A percentile compares a stretch with the other conserved stretches of the same genome.
These are phyloP conservation scores for Spathaspora girioi DNA, from an alignment of 805 yeast genomes.

Conservation along the genomic window DNA sequence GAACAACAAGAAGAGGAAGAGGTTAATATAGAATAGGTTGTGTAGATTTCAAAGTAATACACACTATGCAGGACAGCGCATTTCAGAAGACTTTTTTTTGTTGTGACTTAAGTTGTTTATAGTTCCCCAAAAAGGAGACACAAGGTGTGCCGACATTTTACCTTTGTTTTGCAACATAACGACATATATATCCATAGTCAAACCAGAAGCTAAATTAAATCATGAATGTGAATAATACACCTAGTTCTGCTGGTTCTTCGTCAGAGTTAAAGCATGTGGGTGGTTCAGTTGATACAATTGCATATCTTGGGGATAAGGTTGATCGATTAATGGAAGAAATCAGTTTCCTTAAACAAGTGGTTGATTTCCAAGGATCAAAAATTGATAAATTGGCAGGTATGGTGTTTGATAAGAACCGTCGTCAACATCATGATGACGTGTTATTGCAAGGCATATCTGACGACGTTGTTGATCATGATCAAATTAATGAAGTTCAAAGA, in stretches of 20 bases:
- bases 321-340: constrained; percentile 23
- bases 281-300: constrained; percentile 1
- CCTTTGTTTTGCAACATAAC: background rate
- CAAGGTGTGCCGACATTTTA: background rate
- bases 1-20: background rate
- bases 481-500: constrained; percentile 17
- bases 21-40: background rate
- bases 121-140: background rate
- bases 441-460: constrained; percentile 28
- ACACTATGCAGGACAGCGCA: background rate
- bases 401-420: constrained; percentile 27
- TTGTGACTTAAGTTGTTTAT: background rate
- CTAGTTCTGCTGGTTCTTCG: background rate
- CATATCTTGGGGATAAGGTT: constrained; percentile 3
- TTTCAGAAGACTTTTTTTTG: background rate
- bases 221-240: background rate
- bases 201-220: too few species aligned
- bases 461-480: constrained; percentile 11
- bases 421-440: constrained; percentile 19
- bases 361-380: constrained; percentile 35
- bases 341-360: constrained; percentile 30
- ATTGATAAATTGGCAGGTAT: constrained; percentile 35
- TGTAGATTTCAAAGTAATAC: background rate
- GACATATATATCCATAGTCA: background rate
- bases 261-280: background rate